A percentile compares a stretch with the other conserved stretches of the same genome.
These are phyloP conservation scores for Melampsora occidentalis DNA, from an alignment of 1,284 basidiomycete genomes.

Conservation along the genomic window DNA sequence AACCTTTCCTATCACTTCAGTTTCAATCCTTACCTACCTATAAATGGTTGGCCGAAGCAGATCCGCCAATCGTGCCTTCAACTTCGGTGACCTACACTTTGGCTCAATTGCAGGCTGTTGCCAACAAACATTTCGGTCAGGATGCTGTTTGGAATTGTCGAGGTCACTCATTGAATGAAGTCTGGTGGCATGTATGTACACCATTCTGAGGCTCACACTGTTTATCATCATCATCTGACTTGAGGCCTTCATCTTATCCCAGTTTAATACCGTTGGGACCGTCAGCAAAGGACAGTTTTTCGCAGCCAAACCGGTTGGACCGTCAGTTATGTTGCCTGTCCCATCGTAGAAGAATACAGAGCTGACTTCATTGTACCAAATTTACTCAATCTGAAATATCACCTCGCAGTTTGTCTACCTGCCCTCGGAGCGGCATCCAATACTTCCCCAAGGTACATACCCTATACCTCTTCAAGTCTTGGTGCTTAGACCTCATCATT, in stretches of 20 bases:
- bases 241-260: background rate
- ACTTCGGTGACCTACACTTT: constrained; percentile 63
- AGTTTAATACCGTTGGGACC: constrained; percentile 29
- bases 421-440: constrained; percentile 33
- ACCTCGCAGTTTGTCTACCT: constrained; percentile 26
- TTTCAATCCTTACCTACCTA: constrained; percentile 67
- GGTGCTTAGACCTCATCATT: background rate
- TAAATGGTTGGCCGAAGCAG: constrained; percentile 66
- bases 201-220: background rate
- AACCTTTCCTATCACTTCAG: background rate
- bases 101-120: constrained; percentile 58
- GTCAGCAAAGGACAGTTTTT: constrained; percentile 26
- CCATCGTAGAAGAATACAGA: background rate
- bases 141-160: constrained; percentile 37
- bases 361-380: background rate
- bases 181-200: constrained; percentile 41
- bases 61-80: constrained; percentile 64
- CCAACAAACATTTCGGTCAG: constrained; percentile 27
- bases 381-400: background rate
- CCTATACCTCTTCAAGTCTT: background rate
- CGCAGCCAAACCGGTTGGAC: constrained; percentile 33
- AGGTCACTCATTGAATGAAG: constrained; percentile 37
- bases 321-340: constrained; percentile 11
- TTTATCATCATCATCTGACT: background rate
- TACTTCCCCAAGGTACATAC: constrained; percentile 33